These are phyloP conservation scores for Annulohypoxylon maeteangense DNA, from an alignment of 495 filamentous ascomycete species.

Conservation along the genomic window DNA sequence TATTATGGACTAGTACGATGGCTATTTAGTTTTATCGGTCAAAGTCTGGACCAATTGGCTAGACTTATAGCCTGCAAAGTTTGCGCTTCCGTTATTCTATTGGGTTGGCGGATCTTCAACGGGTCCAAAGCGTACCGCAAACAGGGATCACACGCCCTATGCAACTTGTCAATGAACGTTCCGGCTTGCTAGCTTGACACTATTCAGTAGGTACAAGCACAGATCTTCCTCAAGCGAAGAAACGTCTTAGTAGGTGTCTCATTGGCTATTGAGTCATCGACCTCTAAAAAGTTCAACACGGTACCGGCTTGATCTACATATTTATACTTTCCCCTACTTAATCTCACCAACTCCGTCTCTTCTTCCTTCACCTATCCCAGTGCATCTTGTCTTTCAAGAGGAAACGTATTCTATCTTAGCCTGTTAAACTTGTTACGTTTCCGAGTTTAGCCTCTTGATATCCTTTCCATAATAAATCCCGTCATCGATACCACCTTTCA, in stretches of 20 bases:
- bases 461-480: background rate
- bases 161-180: constrained; percentile 29
- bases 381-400: background rate
- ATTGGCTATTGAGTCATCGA: constrained; percentile 52
- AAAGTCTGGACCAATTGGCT: constrained; percentile 16
- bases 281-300: constrained; percentile 13
- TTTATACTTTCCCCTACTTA: constrained; percentile 31
- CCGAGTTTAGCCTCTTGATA: background rate
- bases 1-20: constrained; percentile 16
- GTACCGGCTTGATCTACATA: constrained; percentile 20
- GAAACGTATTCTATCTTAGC: background rate
- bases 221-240: constrained; percentile 2
- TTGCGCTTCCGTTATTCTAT: constrained; percentile 23
- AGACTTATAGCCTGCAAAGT: constrained; percentile 31
- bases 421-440: background rate
- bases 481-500: background rate
- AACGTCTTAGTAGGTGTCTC: constrained; percentile 5
- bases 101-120: constrained; percentile 16
- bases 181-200: constrained; percentile 3
- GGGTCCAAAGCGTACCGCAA: constrained; percentile 11
- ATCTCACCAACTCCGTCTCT: constrained; percentile 12
- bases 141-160: constrained; percentile 37
- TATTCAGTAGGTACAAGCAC: constrained; percentile 16
- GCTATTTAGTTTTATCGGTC: constrained; percentile 10
- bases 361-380: constrained; percentile 14